These are phyloP conservation scores for Calonectria henricotiae DNA, from an alignment of 2,329 filamentous ascomycete genomes.

Conservation along the genomic window DNA sequence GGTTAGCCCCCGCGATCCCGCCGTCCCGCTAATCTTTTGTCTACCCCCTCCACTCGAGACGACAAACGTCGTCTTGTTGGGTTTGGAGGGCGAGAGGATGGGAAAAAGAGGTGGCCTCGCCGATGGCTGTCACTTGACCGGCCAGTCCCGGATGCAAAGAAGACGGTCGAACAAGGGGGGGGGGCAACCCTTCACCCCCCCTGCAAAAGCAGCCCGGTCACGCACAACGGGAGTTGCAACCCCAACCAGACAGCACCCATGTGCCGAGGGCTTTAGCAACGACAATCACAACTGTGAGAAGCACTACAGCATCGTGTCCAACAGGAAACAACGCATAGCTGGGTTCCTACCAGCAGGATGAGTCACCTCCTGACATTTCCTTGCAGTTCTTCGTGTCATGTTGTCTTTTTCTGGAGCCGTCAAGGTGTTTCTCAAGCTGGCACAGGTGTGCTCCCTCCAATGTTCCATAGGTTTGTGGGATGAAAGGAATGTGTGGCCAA, in stretches of 20 bases:
- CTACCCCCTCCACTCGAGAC: conserved; percentile 22
- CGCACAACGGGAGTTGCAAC: conserved; percentile 47
- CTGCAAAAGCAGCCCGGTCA: conserved; percentile 38
- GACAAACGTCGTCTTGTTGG: conserved; percentile 11
- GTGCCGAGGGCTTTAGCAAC: conserved; percentile 49
- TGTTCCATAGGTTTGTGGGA: conserved; percentile 40
- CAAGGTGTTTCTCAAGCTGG: conserved; percentile 43
- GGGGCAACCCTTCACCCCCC: conserved; percentile 25
- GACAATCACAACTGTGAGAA: conserved; percentile 40
- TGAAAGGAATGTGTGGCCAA: conserved; percentile 45
- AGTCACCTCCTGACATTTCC: conserved; percentile 44
- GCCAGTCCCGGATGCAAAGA: conserved; percentile 48
- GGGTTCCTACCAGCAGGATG: conserved; percentile 45
- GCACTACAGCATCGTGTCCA: conserved; percentile 24
- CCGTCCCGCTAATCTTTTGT: conserved; percentile 31
- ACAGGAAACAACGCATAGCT: conserved; percentile 36
- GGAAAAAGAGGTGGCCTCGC: conserved; percentile 7
- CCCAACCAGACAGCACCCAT: conserved; percentile 44
- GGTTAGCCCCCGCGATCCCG: conserved; percentile 36
- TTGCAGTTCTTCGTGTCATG: conserved; percentile 19
- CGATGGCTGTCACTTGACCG: conserved; percentile 30
- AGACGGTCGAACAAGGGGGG: conserved; percentile 44
- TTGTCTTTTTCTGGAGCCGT: conserved; percentile 40
- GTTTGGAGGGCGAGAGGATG: conserved; percentile 2
- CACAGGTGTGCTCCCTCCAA: conserved; percentile 38